Percentiles rank a stretch among this genome's conserved stretches.
phyloP scores from a whole-genome alignment of 176 grass and related monocot species.

The Tillandsia leiboldiana region DNA sequence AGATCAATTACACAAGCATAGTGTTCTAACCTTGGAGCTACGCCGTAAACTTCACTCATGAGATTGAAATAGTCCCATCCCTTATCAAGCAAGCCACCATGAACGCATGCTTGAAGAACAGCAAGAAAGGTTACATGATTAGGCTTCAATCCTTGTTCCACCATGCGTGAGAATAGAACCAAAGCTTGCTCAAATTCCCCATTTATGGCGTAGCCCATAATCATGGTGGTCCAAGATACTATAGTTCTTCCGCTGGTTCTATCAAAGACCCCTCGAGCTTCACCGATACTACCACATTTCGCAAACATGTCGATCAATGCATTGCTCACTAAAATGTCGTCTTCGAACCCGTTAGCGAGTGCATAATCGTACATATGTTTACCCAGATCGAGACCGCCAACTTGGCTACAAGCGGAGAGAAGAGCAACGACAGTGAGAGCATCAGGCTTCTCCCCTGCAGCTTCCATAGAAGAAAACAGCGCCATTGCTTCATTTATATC shows the following conservation, averaged over 20 bases:
- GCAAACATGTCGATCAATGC: conserved; percentile 11
- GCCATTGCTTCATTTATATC: background rate
- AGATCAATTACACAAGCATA: conserved; percentile 9
- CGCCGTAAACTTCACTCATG: background rate
- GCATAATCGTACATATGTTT: conserved; percentile 6
- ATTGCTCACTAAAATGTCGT: background rate
- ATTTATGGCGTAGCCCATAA: background rate
- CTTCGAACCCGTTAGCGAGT: background rate
- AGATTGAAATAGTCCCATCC: background rate
- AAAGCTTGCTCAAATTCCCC: conserved; percentile 1
- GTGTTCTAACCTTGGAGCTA: background rate
- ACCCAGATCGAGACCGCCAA: background rate
- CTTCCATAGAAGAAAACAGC: conserved; percentile 14
- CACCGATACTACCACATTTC: conserved; percentile 11
- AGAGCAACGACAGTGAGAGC: conserved; percentile 11
- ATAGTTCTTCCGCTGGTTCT: background rate
- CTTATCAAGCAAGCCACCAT: conserved; percentile 5
- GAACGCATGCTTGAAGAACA: background rate
- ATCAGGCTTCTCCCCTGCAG: conserved; percentile 11
- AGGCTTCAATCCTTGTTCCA: background rate
- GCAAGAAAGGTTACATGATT: conserved; percentile 6
- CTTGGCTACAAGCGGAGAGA: conserved; percentile 5
- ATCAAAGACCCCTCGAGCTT: conserved; percentile 7
- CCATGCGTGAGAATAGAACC: conserved; percentile 7
- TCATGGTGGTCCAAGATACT: conserved; percentile 16